These are phyloP conservation scores for Globisporangium megalacanthum DNA, from an alignment of 352 stramenopile genomes.

Conservation along the genomic window DNA sequence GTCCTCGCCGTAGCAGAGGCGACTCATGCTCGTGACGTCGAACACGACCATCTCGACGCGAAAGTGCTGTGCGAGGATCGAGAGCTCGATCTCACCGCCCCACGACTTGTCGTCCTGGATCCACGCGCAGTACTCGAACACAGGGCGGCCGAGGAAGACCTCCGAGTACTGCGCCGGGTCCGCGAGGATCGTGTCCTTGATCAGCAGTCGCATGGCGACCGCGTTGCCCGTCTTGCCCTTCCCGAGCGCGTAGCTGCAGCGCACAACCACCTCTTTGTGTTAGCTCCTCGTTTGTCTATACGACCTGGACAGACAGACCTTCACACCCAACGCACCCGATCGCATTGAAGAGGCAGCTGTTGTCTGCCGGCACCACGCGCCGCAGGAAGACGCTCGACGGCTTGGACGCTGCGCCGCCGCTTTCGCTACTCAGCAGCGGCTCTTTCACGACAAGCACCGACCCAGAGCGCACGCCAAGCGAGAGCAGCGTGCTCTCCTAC, in stretches of 20 bases:
- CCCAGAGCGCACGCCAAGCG: conserved; percentile 55
- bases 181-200: conserved; percentile 65
- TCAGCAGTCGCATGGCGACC: conserved; percentile 55
- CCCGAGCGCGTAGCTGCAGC: conserved; percentile 48
- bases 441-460: conserved; percentile 76
- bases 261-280: no score
- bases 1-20: conserved; percentile 77
- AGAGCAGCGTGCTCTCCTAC: conserved; percentile 39
- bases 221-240: conserved; percentile 59
- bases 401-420: conserved; percentile 7
- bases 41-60: conserved; percentile 84
- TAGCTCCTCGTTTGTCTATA: neutral
- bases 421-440: conserved; percentile 17
- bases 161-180: conserved; percentile 62
- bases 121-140: conserved; percentile 82
- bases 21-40: conserved; percentile 81
- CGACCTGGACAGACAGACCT: no score
- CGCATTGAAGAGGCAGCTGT: conserved; percentile 86
- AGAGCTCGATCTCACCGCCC: conserved; percentile 85
- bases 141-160: conserved; percentile 68
- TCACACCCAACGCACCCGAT: conserved; percentile 38
- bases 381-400: conserved; percentile 56
- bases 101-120: conserved; percentile 80
- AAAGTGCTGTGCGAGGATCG: conserved; percentile 72
- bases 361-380: conserved; percentile 75